These are phyloP conservation scores for Solanum tacnaense DNA, from an alignment of 257 asterid species.

Conservation along the genomic window DNA sequence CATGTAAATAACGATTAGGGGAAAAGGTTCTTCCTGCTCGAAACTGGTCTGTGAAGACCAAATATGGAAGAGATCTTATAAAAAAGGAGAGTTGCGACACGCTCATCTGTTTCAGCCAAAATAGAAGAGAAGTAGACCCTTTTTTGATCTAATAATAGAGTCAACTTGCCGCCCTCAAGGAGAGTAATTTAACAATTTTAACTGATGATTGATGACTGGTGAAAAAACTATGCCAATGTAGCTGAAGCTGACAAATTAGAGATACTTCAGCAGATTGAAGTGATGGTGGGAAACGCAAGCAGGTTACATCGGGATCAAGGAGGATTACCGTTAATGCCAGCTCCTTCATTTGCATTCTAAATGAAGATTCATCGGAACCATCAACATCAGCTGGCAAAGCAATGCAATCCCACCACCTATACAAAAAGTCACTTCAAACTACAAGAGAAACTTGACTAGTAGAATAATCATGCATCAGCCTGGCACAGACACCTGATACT, in stretches of 20 bases:
- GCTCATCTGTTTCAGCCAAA: background rate
- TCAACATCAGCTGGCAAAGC: conserved; percentile 83
- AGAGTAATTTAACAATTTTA: background rate
- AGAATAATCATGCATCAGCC: background rate
- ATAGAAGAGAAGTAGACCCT: background rate
- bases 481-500: background rate
- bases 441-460: conserved; percentile 5
- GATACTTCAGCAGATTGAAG: background rate
- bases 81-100: background rate
- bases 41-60: background rate
- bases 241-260: background rate
- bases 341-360: conserved; percentile 71
- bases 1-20: background rate
- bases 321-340: conserved; percentile 71
- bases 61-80: background rate
- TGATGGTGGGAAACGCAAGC: background rate
- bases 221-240: background rate
- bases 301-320: background rate
- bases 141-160: background rate
- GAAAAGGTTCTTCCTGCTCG: background rate
- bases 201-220: background rate
- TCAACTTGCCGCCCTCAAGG: background rate
- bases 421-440: background rate
- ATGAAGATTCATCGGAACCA: conserved; percentile 42
- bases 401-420: conserved; percentile 96